Conservation (phyloP, 164 flowering plant genomes). For the Vitis vinifera region ASM3070453v1 NC_081810.1:23989001-23989500, state of each 20-base stretch:
- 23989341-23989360: conserved; percentile 8
- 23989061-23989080: conserved; percentile 5
- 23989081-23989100: conserved; percentile 16
- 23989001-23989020: conserved; percentile 14
- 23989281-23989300: conserved; percentile 51
- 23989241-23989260: conserved; percentile 15
- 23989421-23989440: conserved; percentile 40
- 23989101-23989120: conserved; percentile 8
- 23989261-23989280: conserved; percentile 16
- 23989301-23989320: conserved; percentile 58
- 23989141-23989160: conserved; percentile 2
- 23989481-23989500: conserved; percentile 38
- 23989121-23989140: background rate
- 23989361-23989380: conserved; percentile 15
- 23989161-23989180: conserved; percentile 12
- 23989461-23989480: conserved; percentile 17
- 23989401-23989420: conserved; percentile 28
- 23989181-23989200: conserved; percentile 13
- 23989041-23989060: conserved; percentile 15
- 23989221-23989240: conserved; percentile 8
- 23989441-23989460: conserved; percentile 32
- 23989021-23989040: conserved; percentile 1
- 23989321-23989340: conserved; percentile 41
- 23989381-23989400: conserved; percentile 14
- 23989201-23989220: conserved; percentile 13